Conservation (phyloP, 1,139 yeast genomes). For the Kodamaea fungicola region DNA sequence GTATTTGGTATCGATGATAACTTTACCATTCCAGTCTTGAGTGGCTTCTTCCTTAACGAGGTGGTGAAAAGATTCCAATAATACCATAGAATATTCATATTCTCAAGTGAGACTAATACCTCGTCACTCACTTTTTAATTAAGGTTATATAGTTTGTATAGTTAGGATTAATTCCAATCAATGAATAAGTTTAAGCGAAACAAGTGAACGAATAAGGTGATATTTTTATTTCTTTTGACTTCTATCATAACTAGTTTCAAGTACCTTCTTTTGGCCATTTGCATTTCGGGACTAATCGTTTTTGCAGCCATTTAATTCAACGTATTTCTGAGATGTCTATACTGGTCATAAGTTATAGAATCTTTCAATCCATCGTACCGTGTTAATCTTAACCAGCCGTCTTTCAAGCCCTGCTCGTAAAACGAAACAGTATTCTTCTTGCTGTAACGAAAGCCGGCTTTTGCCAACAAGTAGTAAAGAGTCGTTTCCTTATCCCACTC, state of each 20-base stretch:
- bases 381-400: conserved; percentile 35
- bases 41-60: conserved; percentile 59
- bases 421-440: conserved; percentile 19
- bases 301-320: background rate
- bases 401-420: conserved; percentile 27
- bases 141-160: too few species aligned
- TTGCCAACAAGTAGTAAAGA: conserved; percentile 61
- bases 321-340: conserved; percentile 9
- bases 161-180: too few species aligned
- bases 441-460: conserved; percentile 49
- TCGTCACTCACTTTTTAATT: too few species aligned
- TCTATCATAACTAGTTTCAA: too few species aligned
- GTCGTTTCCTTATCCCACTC: conserved; percentile 78
- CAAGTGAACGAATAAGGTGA: too few species aligned
- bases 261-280: too few species aligned
- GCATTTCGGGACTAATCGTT: too few species aligned
- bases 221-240: too few species aligned
- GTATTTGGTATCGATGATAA: conserved; percentile 81
- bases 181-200: too few species aligned
- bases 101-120: too few species aligned
- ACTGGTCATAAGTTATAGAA: conserved; percentile 26
- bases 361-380: conserved; percentile 40
- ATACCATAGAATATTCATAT: too few species aligned
- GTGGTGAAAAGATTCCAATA: conserved; percentile 26
- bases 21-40: conserved; percentile 85